These are phyloP conservation scores for Chionographis japonica DNA, from an alignment of 106 monocot genomes.

Conservation along the genomic window DNA sequence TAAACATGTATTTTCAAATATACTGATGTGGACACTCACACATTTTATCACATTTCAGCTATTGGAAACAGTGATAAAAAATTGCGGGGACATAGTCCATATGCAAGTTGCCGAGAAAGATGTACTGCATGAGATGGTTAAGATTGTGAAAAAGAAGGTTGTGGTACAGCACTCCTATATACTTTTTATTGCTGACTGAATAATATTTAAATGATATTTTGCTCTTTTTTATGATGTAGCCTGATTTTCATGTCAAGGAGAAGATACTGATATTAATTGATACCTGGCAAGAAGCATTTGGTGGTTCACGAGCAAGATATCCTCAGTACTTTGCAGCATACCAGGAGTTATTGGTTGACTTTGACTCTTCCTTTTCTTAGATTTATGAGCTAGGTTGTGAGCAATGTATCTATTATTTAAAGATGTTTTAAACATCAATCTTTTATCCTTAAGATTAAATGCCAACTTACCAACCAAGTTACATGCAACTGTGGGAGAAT, in stretches of 20 bases:
- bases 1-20: too few relatives aligned
- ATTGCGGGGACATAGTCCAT: conserved; percentile 83
- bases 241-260: conserved; percentile 82
- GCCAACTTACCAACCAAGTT: too few relatives aligned
- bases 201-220: conserved; percentile 1
- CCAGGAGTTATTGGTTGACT: conserved; percentile 68
- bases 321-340: conserved; percentile 79
- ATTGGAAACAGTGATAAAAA: conserved; percentile 78
- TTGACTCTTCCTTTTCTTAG: not conserved
- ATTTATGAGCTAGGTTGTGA: too few relatives aligned
- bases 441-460: too few relatives aligned
- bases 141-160: conserved; percentile 92
- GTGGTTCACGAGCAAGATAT: conserved; percentile 82
- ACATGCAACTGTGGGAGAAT: too few relatives aligned
- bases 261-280: conserved; percentile 74
- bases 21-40: too few relatives aligned
- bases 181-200: too few relatives aligned
- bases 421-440: too few relatives aligned
- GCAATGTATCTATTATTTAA: too few relatives aligned
- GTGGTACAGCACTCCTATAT: not conserved
- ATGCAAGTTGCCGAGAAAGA: conserved; percentile 80
- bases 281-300: conserved; percentile 95
- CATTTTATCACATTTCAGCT: conserved; percentile 42
- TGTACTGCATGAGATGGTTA: conserved; percentile 79
- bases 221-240: conserved; percentile 30